These are phyloP conservation scores for Claviceps cyperi DNA, from an alignment of 2,329 filamentous ascomycete species.

Conservation along the genomic window DNA sequence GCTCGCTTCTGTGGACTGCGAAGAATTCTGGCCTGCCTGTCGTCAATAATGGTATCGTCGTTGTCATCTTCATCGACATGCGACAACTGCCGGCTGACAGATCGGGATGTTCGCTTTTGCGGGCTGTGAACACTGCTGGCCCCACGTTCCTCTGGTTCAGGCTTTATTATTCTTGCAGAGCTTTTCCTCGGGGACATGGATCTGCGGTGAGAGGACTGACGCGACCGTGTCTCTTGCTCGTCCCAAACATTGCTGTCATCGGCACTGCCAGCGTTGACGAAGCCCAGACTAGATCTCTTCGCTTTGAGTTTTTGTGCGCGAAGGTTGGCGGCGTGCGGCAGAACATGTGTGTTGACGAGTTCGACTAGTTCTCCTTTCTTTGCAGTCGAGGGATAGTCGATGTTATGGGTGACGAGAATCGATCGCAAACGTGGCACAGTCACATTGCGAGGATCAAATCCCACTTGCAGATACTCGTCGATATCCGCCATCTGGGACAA, in stretches of 20 bases:
- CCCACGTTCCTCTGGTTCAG: constrained; percentile 32
- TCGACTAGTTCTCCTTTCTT: constrained; percentile 84
- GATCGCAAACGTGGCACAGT: constrained; percentile 82
- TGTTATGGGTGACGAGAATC: constrained; percentile 78
- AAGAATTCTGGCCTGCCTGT: constrained; percentile 15
- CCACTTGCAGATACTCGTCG: constrained; percentile 75
- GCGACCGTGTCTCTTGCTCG: constrained; percentile 40
- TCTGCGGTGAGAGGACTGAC: constrained; percentile 34
- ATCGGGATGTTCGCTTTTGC: constrained; percentile 39
- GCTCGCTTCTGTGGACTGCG: constrained; percentile 39
- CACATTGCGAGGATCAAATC: constrained; percentile 69
- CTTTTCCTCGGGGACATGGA: constrained; percentile 41
- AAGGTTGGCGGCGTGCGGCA: constrained; percentile 65
- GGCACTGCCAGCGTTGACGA: constrained; percentile 52
- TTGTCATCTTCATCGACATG: constrained; percentile 17
- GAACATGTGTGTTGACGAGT: constrained; percentile 65
- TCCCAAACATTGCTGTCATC: constrained; percentile 50
- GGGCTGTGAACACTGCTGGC: constrained; percentile 28
- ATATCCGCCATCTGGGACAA: constrained; percentile 40
- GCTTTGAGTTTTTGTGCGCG: constrained; percentile 61
- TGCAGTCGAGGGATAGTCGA: constrained; percentile 73
- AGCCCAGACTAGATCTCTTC: constrained; percentile 77
- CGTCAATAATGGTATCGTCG: too few relatives aligned
- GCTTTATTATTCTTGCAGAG: constrained; percentile 38
- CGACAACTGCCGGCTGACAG: constrained; percentile 38